Evolutionary conservation across 1,284 basidiomycete species (phyloP).

Genomic region (Ustilago lituana): DNA sequence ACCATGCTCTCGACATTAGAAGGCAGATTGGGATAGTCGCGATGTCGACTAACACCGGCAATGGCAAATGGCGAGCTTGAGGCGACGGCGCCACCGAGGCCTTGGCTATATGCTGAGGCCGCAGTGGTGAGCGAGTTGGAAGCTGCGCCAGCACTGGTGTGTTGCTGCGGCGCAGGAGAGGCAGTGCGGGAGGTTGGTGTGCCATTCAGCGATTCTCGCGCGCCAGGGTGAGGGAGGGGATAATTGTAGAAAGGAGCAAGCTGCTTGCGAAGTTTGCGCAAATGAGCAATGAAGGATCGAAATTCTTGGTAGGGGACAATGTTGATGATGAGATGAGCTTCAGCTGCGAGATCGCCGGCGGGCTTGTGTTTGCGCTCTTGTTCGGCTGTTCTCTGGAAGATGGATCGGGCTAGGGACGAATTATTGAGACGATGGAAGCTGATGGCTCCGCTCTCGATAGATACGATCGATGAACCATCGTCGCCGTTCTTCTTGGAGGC

Average conservation of each 20-base stretch:
- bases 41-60: constrained; percentile 75
- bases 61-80: constrained; percentile 46
- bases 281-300: constrained; percentile 79
- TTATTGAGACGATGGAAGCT: constrained; percentile 46
- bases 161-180: constrained; percentile 29
- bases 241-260: constrained; percentile 60
- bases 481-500: constrained; percentile 19
- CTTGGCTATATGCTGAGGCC: constrained; percentile 40
- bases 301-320: constrained; percentile 84
- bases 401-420: constrained; percentile 35
- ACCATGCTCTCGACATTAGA: constrained; percentile 62
- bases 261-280: constrained; percentile 75
- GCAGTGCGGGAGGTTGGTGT: constrained; percentile 36
- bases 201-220: constrained; percentile 19
- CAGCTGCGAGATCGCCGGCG: constrained; percentile 18
- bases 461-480: constrained; percentile 25
- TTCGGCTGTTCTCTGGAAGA: constrained; percentile 32
- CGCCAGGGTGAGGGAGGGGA: constrained; percentile 19
- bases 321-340: constrained; percentile 56
- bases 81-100: constrained; percentile 15
- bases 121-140: constrained; percentile 33
- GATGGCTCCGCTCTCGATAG: constrained; percentile 37
- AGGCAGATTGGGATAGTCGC: constrained; percentile 72
- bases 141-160: background rate
- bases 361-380: constrained; percentile 30